phyloP scores from a whole-genome alignment of 257 asterid species.

The Osmanthus fragrans region DNA sequence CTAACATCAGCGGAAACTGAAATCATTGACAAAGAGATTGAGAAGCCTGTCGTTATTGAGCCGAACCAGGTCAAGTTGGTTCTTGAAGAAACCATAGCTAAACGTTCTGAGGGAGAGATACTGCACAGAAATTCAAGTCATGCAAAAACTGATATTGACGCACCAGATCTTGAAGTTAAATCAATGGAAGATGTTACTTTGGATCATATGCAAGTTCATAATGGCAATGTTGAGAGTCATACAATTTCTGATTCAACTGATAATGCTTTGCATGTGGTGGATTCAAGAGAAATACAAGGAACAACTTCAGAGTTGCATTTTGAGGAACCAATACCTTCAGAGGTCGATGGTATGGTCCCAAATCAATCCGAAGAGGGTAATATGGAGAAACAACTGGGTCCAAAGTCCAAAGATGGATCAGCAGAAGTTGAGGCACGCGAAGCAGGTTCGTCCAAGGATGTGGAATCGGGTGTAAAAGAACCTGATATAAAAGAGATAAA shows the following conservation, averaged over 20 bases:
- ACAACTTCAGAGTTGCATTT: constrained; percentile 34
- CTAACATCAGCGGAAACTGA: constrained; percentile 22
- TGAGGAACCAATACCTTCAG: constrained; percentile 25
- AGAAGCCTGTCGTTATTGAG: constrained; percentile 10
- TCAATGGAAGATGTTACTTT: constrained; percentile 30
- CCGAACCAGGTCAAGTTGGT: not conserved
- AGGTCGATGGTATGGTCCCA: constrained; percentile 16
- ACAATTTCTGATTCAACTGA: constrained; percentile 25
- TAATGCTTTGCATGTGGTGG: constrained; percentile 25
- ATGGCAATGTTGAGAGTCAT: constrained; percentile 18
- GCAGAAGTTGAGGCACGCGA: constrained; percentile 28
- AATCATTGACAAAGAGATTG: constrained; percentile 5
- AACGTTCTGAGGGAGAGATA: constrained; percentile 6
- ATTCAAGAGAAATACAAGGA: constrained; percentile 28
- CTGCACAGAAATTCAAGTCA: constrained; percentile 22
- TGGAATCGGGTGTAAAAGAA: constrained; percentile 18
- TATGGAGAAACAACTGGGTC: constrained; percentile 22
- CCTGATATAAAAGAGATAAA: constrained; percentile 12
- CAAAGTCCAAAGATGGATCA: constrained; percentile 27
- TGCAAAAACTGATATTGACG: constrained; percentile 19
- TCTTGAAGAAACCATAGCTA: constrained; percentile 1
- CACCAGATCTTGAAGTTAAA: constrained; percentile 35
- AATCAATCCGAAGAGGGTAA: constrained; percentile 31
- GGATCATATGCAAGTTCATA: constrained; percentile 31
- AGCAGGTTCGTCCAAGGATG: constrained; percentile 27